Conservation (phyloP, 495 filamentous ascomycete genomes). For the Glarea lozoyensis region DNA sequence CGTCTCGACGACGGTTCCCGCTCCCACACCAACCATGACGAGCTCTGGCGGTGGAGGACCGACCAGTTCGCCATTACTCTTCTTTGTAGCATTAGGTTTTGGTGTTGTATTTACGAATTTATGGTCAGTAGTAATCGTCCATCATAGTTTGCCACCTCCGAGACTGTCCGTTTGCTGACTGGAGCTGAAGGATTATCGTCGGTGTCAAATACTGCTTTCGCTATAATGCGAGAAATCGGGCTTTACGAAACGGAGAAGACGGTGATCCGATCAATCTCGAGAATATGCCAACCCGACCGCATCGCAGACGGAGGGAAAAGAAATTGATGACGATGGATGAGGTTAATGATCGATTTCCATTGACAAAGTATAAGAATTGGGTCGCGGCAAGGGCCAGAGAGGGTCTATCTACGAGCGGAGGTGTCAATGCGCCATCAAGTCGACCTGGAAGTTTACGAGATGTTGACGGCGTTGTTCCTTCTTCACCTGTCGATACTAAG, state of each 20-base stretch:
- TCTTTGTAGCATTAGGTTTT: slow-evolving; percentile 96
- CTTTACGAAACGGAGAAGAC: slow-evolving; percentile 67
- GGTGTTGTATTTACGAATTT: slow-evolving; percentile 98
- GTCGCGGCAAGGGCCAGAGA: slow-evolving; percentile 71
- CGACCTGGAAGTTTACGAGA: slow-evolving; percentile 58
- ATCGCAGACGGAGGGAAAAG: slow-evolving; percentile 79
- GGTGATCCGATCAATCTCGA: slow-evolving; percentile 82
- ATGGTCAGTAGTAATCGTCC: slow-evolving; percentile 57
- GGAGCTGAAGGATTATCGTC: slow-evolving; percentile 79
- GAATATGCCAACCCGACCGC: slow-evolving; percentile 65
- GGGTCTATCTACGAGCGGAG: slow-evolving; percentile 76
- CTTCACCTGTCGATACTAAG: slow-evolving; percentile 19
- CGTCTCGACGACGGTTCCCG: slow-evolving; percentile 2
- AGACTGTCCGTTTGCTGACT: slow-evolving; percentile 2
- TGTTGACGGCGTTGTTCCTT: slow-evolving; percentile 38
- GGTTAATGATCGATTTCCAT: slow-evolving; percentile 92
- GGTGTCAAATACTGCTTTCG: slow-evolving; percentile 99
- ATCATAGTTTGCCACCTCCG: slow-evolving; percentile 16
- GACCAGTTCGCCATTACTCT: slow-evolving; percentile 88
- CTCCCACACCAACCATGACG: slow-evolving; percentile 9
- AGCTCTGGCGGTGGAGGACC: slow-evolving; percentile 32
- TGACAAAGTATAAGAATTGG: slow-evolving; percentile 95
- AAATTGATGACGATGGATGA: slow-evolving; percentile 98
- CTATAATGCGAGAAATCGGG: slow-evolving; percentile 90
- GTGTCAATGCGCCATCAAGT: slow-evolving; percentile 69